Evolutionary conservation across 106 monocot genomes (phyloP).

Genomic region (Posidonia australis): DNA sequence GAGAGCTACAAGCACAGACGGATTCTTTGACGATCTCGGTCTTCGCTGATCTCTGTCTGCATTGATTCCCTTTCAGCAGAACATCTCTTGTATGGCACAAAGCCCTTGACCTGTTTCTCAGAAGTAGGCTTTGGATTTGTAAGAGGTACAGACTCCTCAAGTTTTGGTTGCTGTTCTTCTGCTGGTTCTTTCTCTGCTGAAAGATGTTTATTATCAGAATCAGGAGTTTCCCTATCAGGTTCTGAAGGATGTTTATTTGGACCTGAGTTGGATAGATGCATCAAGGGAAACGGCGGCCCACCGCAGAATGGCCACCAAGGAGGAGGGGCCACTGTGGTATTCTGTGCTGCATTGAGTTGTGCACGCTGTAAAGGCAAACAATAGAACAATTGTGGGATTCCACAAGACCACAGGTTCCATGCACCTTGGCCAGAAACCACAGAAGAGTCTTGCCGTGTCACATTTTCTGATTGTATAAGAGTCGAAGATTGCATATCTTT

Average conservation of each 20-base stretch:
- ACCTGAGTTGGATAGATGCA: conserved; percentile 9
- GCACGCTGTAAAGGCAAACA: conserved; percentile 17
- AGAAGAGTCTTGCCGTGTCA: background rate
- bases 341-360: background rate
- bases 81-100: conserved; percentile 68
- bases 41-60: conserved; percentile 2
- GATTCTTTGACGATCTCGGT: conserved; percentile 10
- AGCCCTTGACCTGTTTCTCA: conserved; percentile 25
- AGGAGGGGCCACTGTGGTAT: conserved; percentile 1
- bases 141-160: conserved; percentile 13
- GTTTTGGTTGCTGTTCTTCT: too few relatives aligned
- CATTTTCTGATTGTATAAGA: background rate
- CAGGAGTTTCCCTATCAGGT: background rate
- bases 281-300: conserved; percentile 11
- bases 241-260: conserved; percentile 1
- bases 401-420: conserved; percentile 17
- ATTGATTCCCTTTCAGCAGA: conserved; percentile 17
- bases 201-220: background rate
- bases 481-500: conserved; percentile 3
- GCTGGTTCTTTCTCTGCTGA: background rate
- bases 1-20: conserved; percentile 27
- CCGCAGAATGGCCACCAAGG: conserved; percentile 34
- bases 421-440: background rate
- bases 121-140: background rate
- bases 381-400: conserved; percentile 24